phyloP scores from a whole-genome alignment of 2,329 filamentous ascomycete genomes.

The Diplodia scrobiculata region DNA sequence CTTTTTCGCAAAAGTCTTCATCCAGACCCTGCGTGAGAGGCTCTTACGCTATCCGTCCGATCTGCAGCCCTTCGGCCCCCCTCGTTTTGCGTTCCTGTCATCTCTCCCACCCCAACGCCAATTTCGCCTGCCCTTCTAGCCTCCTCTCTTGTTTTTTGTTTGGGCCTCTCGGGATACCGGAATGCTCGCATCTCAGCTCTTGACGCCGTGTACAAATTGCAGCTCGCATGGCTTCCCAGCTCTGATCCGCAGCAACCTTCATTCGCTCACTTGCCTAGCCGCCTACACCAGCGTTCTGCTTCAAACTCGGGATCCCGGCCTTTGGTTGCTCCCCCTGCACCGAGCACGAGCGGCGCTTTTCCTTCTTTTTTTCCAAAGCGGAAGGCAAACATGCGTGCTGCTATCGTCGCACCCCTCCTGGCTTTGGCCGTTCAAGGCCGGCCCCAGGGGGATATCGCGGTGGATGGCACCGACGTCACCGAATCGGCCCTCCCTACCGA shows the following conservation, averaged over 20 bases:
- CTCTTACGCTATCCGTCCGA: neutral
- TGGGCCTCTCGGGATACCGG: neutral
- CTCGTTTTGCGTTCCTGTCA: conserved; percentile 6
- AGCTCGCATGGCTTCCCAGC: neutral
- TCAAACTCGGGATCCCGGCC: neutral
- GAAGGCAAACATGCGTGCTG: conserved; percentile 12
- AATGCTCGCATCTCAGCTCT: conserved; percentile 9
- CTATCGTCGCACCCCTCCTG: conserved; percentile 4
- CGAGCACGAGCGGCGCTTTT: neutral
- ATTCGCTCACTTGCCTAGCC: neutral
- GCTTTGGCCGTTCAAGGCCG: conserved; percentile 10
- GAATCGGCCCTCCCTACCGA: neutral
- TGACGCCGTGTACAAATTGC: conserved; percentile 16
- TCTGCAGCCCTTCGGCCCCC: neutral
- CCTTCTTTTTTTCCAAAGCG: neutral
- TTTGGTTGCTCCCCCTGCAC: neutral
- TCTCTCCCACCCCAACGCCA: neutral
- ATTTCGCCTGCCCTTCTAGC: conserved; percentile 4
- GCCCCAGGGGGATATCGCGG: neutral
- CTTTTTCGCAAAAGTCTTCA: neutral
- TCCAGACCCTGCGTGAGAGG: neutral
- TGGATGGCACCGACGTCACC: too few species aligned
- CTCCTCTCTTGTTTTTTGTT: conserved; percentile 9
- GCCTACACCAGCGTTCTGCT: neutral
- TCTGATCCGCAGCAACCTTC: conserved; percentile 5